These are phyloP conservation scores for Alternaria viburni DNA, from an alignment of 2,329 filamentous ascomycete genomes.

Conservation along the genomic window DNA sequence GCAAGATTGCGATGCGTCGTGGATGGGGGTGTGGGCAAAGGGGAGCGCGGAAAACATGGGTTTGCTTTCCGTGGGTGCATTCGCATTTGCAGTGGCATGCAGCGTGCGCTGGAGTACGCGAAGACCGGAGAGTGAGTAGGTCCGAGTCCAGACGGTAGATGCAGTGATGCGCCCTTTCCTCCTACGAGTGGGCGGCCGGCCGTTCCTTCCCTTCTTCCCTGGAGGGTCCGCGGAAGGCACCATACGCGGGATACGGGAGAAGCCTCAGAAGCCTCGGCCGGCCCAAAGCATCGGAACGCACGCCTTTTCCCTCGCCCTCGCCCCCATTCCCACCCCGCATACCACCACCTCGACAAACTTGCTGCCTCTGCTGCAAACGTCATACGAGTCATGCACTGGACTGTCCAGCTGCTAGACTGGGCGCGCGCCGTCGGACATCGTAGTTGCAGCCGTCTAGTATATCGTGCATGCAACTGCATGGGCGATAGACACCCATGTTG, in stretches of 20 bases:
- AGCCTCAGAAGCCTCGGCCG: constrained; percentile 19
- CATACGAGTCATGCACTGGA: background rate
- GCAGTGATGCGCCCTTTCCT: background rate
- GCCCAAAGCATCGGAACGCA: constrained; percentile 12
- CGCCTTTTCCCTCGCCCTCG: background rate
- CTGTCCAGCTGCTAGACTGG: background rate
- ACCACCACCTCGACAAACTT: constrained; percentile 3
- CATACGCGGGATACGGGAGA: constrained; percentile 15
- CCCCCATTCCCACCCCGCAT: background rate
- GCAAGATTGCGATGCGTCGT: constrained; percentile 1
- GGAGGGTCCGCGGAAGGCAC: constrained; percentile 3
- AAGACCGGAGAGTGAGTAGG: background rate
- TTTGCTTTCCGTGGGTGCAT: background rate
- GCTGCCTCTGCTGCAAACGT: background rate
- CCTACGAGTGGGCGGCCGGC: background rate
- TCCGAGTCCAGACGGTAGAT: background rate
- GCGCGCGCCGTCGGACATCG: background rate
- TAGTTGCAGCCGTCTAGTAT: background rate
- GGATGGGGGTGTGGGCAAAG: background rate
- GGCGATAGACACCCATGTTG: background rate
- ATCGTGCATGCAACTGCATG: constrained; percentile 3
- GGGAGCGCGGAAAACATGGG: background rate
- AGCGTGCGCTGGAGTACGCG: background rate
- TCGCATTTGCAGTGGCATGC: background rate
- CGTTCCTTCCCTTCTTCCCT: constrained; percentile 8